Base-by-base conservation (phyloP, 176 grass and related monocot genomes). In the Ensete ventricosum region DNA sequence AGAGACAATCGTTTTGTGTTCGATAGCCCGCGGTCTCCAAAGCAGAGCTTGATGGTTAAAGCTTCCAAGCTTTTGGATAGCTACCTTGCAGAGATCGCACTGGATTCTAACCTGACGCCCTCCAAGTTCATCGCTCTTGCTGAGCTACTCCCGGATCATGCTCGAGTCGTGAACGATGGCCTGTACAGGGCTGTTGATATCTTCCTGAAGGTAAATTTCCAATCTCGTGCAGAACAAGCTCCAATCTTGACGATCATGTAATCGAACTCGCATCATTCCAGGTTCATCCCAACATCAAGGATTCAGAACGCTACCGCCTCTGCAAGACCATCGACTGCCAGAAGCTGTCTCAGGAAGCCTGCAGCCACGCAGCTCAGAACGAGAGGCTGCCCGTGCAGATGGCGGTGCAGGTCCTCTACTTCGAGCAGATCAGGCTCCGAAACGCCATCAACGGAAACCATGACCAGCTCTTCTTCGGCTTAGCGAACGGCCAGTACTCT, bases 201-300 rank as follows among this genome's bases (percentile, higher is more conserved):
- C 34, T 76, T 63, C 57, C 22, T 76, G 10, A 76, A 76, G 74
- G 74, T 76, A 63, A 63, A 49, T 17, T 43, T 19, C 34, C 17
- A 22, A 16, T 24, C 14, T 16, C 9, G 0, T 49, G 9, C 13
- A 14, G 16, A n/a, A 9, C 29, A 6, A 17, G 12, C 12, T 3
- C 14, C 20, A 3, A 62, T 17, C 6, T 17, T 17, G 12, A 62
- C 57, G 55, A 62, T 14, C 14, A 14, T 62, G 14, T 19, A 62
- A n/a, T 19, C 7, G 14, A 19, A 19, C 17, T 20, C 57, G 8
- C 6, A n/a, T 17, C 57, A n/a, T 24, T 9, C 2, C 57, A 76
- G 74, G 74, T 63, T 19, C 74, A 76, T 76, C 74, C 74, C 29
- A 63, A 62, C 74, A 25, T 76, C 19, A 76, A 62, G 20, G 74